Evolutionary conservation across 768 basidiomycete genomes (phyloP).

Genomic region (Steccherinum ochraceum): DNA sequence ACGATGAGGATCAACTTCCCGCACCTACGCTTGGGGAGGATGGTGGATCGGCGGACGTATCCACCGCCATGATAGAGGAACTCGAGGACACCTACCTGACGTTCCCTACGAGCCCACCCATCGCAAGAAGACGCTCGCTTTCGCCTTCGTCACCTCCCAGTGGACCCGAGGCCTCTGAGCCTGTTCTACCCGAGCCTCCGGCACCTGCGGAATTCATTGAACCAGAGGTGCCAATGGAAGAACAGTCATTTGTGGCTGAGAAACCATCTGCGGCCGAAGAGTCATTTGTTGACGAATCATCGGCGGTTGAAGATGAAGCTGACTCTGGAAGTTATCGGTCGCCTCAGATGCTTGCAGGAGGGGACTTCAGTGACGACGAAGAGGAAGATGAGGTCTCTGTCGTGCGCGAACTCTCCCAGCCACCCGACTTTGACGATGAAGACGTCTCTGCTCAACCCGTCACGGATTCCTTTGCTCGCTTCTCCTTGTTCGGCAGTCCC

Average conservation of each 20-base stretch:
- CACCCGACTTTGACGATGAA: constrained; percentile 9
- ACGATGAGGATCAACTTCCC: neutral
- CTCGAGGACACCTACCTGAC: too few species aligned
- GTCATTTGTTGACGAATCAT: neutral
- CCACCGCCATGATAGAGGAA: too few species aligned
- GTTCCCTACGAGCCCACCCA: neutral
- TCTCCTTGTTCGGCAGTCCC: neutral
- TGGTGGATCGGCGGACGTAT: neutral
- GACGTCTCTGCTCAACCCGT: neutral
- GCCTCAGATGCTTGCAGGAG: neutral
- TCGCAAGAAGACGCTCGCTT: neutral
- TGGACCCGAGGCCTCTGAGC: too few species aligned
- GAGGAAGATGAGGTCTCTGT: constrained; percentile 14
- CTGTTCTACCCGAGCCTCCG: too few species aligned
- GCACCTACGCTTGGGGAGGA: neutral
- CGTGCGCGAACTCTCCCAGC: constrained; percentile 14
- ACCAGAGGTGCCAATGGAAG: too few species aligned
- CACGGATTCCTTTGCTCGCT: neutral
- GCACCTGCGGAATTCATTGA: too few species aligned
- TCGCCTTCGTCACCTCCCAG: too few species aligned
- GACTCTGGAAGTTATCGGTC: neutral
- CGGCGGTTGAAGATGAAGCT: too few species aligned
- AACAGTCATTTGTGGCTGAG: too few species aligned
- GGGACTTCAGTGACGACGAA: constrained; percentile 3
- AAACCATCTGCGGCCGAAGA: neutral